These are phyloP conservation scores for Leptodontidium sp. DNA, from an alignment of 2,329 filamentous ascomycete species.

Conservation along the genomic window DNA sequence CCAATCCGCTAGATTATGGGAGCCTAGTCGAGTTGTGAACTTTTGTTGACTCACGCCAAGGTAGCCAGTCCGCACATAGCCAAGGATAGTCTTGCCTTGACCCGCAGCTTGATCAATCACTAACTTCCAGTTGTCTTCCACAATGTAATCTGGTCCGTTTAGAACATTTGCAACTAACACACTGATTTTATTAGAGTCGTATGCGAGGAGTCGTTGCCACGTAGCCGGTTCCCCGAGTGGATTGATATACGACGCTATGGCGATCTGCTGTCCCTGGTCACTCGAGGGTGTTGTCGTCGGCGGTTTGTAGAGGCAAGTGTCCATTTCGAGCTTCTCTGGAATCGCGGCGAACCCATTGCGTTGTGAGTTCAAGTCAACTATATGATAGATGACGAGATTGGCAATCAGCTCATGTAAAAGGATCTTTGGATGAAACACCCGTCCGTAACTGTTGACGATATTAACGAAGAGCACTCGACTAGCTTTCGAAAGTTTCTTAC, in stretches of 20 bases:
- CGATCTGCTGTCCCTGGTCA: slow-evolving; percentile 25
- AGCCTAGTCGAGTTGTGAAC: neutral
- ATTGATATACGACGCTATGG: slow-evolving; percentile 29
- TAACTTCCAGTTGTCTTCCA: slow-evolving; percentile 21
- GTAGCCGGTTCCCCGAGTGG: slow-evolving; percentile 27
- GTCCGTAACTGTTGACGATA: too few species aligned
- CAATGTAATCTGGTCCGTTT: slow-evolving; percentile 26
- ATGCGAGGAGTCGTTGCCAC: slow-evolving; percentile 23
- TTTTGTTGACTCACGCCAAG: slow-evolving; percentile 23
- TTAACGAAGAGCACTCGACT: too few species aligned
- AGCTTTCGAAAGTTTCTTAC: too few species aligned
- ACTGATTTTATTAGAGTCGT: slow-evolving; percentile 16
- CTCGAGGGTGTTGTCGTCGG: neutral
- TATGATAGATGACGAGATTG: too few species aligned
- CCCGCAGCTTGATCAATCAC: slow-evolving; percentile 22
- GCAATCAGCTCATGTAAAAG: too few species aligned
- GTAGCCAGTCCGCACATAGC: slow-evolving; percentile 30
- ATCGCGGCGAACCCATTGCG: too few species aligned
- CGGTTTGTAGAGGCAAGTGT: too few species aligned
- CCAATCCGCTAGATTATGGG: slow-evolving; percentile 36
- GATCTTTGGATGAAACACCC: too few species aligned
- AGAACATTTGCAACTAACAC: slow-evolving; percentile 28
- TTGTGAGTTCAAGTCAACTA: too few species aligned
- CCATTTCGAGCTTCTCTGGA: too few species aligned
- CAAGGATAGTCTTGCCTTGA: slow-evolving; percentile 27